Percentiles rank a stretch among this genome's conserved stretches.
phyloP scores from a whole-genome alignment of 192 early-diverging fungal genomes.

The Podila clonocystis region DNA sequence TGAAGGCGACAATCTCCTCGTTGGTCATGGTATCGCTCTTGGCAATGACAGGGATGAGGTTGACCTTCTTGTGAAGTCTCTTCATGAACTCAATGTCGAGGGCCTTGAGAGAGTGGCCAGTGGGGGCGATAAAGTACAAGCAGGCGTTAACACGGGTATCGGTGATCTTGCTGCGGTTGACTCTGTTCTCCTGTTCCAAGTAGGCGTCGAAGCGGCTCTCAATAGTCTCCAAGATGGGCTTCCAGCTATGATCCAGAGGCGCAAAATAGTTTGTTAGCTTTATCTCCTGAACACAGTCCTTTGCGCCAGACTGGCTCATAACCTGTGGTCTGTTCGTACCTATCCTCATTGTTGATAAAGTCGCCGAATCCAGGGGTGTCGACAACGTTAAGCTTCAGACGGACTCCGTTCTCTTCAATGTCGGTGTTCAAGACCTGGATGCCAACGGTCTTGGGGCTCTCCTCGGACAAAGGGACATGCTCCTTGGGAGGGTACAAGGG shows the following conservation, averaged over 20 bases:
- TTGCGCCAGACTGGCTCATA: neutral
- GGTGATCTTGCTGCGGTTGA: constrained; percentile 86
- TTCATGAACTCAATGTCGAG: constrained; percentile 98
- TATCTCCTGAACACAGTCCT: no score
- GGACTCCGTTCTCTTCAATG: constrained; percentile 97
- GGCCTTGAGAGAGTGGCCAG: constrained; percentile 91
- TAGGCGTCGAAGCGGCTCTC: constrained; percentile 95
- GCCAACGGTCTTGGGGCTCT: constrained; percentile 75
- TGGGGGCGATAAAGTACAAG: constrained; percentile 97
- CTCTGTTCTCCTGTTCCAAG: constrained; percentile 92
- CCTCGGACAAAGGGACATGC: constrained; percentile 70
- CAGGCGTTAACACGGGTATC: constrained; percentile 96
- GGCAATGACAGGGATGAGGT: constrained; percentile 90
- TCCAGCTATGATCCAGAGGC: constrained; percentile 75
- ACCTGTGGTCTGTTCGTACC: constrained; percentile 51
- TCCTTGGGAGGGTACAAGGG: constrained; percentile 89
- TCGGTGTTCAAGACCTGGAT: constrained; percentile 84
- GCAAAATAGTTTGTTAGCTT: neutral
- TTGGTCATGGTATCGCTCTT: constrained; percentile 92
- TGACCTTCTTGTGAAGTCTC: constrained; percentile 87
- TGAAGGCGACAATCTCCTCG: constrained; percentile 84
- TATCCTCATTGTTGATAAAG: constrained; percentile 98
- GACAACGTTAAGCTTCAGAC: constrained; percentile 92
- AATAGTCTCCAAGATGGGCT: constrained; percentile 95
- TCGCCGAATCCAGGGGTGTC: constrained; percentile 99